Percentiles rank a stretch among this genome's conserved stretches.
Evolutionary conservation across 2,329 filamentous ascomycete species (phyloP).

Genomic region (Neofusicoccum umdonicola): DNA sequence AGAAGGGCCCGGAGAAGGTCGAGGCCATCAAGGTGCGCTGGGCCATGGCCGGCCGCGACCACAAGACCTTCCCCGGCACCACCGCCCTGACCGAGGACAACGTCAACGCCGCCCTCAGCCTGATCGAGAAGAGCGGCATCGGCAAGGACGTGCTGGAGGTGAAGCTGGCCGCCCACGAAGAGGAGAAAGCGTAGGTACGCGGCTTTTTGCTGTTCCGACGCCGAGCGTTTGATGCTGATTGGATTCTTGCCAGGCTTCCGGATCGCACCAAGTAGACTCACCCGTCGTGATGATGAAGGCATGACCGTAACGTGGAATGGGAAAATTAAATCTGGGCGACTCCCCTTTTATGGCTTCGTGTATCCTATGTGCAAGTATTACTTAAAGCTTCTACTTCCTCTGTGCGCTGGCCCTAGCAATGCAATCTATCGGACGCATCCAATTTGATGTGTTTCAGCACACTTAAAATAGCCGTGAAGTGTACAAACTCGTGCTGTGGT

Average conservation of each 20-base stretch:
- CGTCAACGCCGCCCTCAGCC: slow-evolving; percentile 28
- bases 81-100: slow-evolving; percentile 37
- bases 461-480: too few relatives aligned
- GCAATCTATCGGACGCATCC: too few relatives aligned
- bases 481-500: too few relatives aligned
- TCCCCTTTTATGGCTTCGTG: too few relatives aligned
- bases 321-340: too few relatives aligned
- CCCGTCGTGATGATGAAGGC: too few relatives aligned
- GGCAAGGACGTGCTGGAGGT: slow-evolving; percentile 37
- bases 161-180: slow-evolving; percentile 21
- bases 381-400: too few relatives aligned
- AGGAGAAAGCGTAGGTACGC: slow-evolving; percentile 21
- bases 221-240: neutral
- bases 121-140: slow-evolving; percentile 30
- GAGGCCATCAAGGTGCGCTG: slow-evolving; percentile 33
- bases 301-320: too few relatives aligned
- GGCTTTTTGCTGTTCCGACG: neutral
- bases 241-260: slow-evolving; percentile 13
- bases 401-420: too few relatives aligned
- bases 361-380: too few relatives aligned
- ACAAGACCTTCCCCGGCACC: slow-evolving; percentile 31
- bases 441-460: too few relatives aligned
- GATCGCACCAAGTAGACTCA: slow-evolving; percentile 18
- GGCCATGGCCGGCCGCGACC: slow-evolving; percentile 30
- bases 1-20: slow-evolving; percentile 27